These are phyloP conservation scores for Hordeum marinum DNA, from an alignment of 176 grass and related monocot genomes.

Conservation along the genomic window DNA sequence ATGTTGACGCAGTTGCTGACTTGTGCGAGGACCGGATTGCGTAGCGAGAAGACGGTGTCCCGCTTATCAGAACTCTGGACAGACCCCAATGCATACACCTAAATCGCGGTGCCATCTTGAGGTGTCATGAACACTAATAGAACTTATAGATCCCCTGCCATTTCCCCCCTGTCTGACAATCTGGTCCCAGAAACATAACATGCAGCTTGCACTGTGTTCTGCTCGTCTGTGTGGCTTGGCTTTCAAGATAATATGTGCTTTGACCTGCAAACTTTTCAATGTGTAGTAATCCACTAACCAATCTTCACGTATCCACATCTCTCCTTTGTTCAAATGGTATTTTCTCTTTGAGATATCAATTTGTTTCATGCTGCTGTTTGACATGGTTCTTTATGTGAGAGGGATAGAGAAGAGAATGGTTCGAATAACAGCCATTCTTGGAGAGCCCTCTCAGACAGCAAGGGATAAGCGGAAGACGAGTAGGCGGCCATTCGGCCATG, in stretches of 20 bases:
- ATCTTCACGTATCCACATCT: conserved; percentile 12
- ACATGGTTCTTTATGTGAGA: not conserved
- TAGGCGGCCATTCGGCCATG: conserved; percentile 4
- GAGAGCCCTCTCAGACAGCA: conserved; percentile 64
- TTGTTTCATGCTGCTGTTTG: not conserved
- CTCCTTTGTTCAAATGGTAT: not conserved
- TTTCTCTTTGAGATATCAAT: not conserved
- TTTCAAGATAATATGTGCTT: not conserved
- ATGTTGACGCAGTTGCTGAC: conserved; percentile 80
- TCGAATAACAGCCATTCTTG: conserved; percentile 49
- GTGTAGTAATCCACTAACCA: conserved; percentile 31
- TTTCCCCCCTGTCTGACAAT: conserved; percentile 10
- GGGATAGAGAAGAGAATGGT: conserved; percentile 54
- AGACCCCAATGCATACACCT: conserved; percentile 36
- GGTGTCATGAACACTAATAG: not conserved
- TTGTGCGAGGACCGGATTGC: conserved; percentile 63
- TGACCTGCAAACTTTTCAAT: not conserved
- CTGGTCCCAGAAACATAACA: not conserved
- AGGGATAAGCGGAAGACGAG: conserved; percentile 7
- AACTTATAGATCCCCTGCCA: not conserved
- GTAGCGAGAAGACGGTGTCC: conserved; percentile 70
- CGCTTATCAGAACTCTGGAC: conserved; percentile 30
- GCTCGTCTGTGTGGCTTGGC: not conserved
- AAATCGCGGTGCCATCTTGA: not conserved
- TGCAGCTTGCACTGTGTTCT: not conserved